Base-by-base conservation (phyloP, 2,329 filamentous ascomycete genomes). In the Phyllosticta citriasiana region DNA sequence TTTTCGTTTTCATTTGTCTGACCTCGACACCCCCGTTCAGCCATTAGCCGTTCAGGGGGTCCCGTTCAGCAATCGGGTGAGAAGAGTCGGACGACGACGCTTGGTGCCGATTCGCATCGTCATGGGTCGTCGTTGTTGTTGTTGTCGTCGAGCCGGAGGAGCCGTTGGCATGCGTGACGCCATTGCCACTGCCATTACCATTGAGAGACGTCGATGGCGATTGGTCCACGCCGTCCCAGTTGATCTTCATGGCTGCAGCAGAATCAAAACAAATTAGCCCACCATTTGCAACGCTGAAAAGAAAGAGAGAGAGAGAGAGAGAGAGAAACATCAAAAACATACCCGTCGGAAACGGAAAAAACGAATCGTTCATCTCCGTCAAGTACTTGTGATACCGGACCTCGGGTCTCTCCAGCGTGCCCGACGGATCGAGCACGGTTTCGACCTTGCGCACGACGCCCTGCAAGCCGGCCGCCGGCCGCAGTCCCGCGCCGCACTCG, bases 301-400 rank as follows among this genome's bases (percentile, higher is more conserved):
- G 25, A 12, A 62, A 16, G 14, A 25, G 19, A 22, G 35, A 59
- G 19, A 24, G 47, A n/a, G n/a, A 16, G 14, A 25, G 19, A 22
- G 35, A 59, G 19, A 24, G 47, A n/a, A n/a, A n/a, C n/a, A 33
- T 53, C 33, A 16, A 30, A 58, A 68, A 74, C 77, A 77, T 68
- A 78, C 77, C 72, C 59, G 73, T 75, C 57, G 77, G 77, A 62
- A 79, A 79, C 51, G 76, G 76, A 66, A 77, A 78, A 66, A 72
- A 77, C 66, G 69, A 71, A 69, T 79, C 76, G 73, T 76, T 76
- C 57, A 77, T 76, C 71, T 78, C 77, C 40, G 75, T 79, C 71
- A 80, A 65, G 63, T 78, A 80, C 25, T 72, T 71, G 67, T 77
- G 73, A 62, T 76, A 78, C 10, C 69, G 67, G 57, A 74, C 65